These are phyloP conservation scores for Royoungia palumana DNA, from an alignment of 768 basidiomycete species.

Conservation along the genomic window DNA sequence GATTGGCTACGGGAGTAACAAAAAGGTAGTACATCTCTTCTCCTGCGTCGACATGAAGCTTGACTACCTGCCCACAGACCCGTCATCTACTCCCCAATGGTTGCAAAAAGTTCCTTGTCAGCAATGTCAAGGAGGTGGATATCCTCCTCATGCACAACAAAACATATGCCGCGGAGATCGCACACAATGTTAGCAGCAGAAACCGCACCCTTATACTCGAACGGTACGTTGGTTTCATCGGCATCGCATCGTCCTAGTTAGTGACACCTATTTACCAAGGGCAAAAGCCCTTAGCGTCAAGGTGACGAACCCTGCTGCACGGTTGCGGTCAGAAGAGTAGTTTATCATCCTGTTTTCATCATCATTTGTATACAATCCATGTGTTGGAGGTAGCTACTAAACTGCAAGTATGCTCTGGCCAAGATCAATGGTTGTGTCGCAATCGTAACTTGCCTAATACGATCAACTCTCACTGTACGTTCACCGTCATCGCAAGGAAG, in stretches of 20 bases:
- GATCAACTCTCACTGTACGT: constrained; percentile 13
- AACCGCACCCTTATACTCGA: constrained; percentile 91
- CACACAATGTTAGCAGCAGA: constrained; percentile 92
- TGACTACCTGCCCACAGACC: constrained; percentile 47
- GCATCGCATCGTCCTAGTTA: background rate
- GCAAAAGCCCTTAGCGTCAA: constrained; percentile 87
- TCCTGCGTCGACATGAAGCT: background rate
- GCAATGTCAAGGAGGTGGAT: constrained; percentile 91
- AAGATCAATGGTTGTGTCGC: constrained; percentile 13
- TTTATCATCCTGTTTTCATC: constrained; percentile 38
- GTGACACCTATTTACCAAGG: constrained; percentile 37
- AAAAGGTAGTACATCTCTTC: constrained; percentile 58
- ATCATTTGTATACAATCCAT: constrained; percentile 45
- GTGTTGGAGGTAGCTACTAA: constrained; percentile 44
- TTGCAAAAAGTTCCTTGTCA: constrained; percentile 92
- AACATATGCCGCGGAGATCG: constrained; percentile 92
- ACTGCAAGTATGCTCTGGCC: constrained; percentile 42
- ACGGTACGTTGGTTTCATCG: constrained; percentile 47
- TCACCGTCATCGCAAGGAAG: constrained; percentile 7
- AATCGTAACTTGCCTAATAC: constrained; percentile 23
- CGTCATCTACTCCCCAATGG: constrained; percentile 95
- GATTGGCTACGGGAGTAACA: constrained; percentile 76
- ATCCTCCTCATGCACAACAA: constrained; percentile 98
- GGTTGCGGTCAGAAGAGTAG: constrained; percentile 93
- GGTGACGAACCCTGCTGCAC: constrained; percentile 90